phyloP scores from a whole-genome alignment of 2,329 filamentous ascomycete species.

The Alternaria sp. region DNA sequence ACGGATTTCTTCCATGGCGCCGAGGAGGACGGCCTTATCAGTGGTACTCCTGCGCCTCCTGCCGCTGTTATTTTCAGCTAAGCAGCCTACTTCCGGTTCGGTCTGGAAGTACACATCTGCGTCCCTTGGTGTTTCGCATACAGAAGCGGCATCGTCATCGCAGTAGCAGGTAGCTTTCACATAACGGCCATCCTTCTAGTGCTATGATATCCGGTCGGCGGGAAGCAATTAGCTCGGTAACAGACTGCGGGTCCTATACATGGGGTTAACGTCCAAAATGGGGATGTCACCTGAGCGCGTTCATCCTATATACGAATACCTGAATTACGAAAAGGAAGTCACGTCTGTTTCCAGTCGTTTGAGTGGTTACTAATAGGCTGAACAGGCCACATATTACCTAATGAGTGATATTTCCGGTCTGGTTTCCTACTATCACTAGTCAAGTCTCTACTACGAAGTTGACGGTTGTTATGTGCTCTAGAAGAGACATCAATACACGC shows the following conservation, averaged over 20 bases:
- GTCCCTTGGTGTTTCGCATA: background rate
- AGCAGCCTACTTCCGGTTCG: background rate
- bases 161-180: background rate
- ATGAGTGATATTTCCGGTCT: background rate
- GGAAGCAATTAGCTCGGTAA: background rate
- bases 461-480: too few relatives aligned
- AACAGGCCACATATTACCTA: background rate
- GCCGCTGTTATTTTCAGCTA: background rate
- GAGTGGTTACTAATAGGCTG: background rate
- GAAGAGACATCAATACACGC: too few relatives aligned
- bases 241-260: background rate
- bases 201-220: background rate
- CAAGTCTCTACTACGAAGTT: too few relatives aligned
- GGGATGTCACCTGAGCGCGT: background rate
- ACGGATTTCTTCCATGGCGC: background rate
- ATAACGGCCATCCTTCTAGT: background rate
- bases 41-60: background rate
- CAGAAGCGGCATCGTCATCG: background rate
- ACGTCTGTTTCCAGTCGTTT: rapidly evolving
- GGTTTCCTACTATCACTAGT: background rate
- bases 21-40: background rate
- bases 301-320: background rate
- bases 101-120: background rate
- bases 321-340: background rate
- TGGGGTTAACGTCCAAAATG: background rate